Conservation (phyloP, 2,329 filamentous ascomycete species). For the Plenodomus biglobosus region DNA sequence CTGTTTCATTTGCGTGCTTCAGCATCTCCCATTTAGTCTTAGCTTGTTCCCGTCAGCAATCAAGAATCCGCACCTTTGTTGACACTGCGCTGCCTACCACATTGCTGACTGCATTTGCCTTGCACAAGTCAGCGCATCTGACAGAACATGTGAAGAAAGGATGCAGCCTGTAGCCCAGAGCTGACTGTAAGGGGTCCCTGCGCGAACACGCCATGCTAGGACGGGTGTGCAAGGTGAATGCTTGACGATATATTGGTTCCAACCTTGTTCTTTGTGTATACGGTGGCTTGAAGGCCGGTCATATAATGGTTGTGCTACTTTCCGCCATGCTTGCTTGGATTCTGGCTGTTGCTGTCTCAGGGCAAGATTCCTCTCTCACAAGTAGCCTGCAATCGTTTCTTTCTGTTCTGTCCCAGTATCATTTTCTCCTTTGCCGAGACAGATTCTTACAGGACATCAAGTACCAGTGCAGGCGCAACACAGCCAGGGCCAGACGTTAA, state of each 20-base stretch:
- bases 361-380: background rate
- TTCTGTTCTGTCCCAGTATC: too few species aligned
- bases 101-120: conserved; percentile 27
- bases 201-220: background rate
- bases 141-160: conserved; percentile 21
- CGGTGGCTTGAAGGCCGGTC: background rate
- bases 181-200: conserved; percentile 12
- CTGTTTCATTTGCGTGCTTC: background rate
- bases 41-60: too few species aligned
- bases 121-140: conserved; percentile 13
- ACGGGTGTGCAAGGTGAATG: background rate
- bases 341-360: background rate
- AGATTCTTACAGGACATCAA: too few species aligned
- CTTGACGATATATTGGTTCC: background rate
- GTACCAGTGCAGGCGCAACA: too few species aligned
- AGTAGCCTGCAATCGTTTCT: background rate
- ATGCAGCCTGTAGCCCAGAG: conserved; percentile 7
- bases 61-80: too few species aligned
- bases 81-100: conserved; percentile 3
- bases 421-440: too few species aligned
- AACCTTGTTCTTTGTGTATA: background rate
- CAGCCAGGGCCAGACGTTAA: too few species aligned
- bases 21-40: too few species aligned
- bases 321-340: background rate
- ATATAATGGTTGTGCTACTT: background rate